phyloP scores from a whole-genome alignment of 768 basidiomycete species.

The Termitomyces heimii region DNA sequence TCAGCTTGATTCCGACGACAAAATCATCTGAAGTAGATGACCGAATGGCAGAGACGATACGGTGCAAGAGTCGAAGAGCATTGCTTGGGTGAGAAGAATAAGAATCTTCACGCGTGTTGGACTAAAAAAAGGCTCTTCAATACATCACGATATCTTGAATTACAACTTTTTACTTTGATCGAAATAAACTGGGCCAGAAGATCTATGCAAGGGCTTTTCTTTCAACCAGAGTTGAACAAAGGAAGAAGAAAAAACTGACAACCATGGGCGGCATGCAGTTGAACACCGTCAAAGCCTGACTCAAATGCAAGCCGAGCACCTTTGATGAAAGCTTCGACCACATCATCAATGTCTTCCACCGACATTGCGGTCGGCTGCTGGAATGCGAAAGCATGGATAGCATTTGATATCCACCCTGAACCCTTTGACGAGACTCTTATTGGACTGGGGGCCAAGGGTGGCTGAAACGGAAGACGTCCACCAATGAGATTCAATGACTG shows the following conservation, averaged over 20 bases:
- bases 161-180: slow-evolving; percentile 37
- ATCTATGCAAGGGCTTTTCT: slow-evolving; percentile 35
- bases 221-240: background rate
- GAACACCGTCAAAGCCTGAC: slow-evolving; percentile 81
- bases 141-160: background rate
- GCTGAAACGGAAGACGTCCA: slow-evolving; percentile 52
- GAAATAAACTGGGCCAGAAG: slow-evolving; percentile 76
- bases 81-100: slow-evolving; percentile 42
- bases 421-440: slow-evolving; percentile 36
- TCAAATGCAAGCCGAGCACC: slow-evolving; percentile 60
- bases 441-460: slow-evolving; percentile 70
- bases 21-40: slow-evolving; percentile 49
- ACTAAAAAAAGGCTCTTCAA: slow-evolving; percentile 1
- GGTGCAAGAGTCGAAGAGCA: slow-evolving; percentile 50
- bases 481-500: slow-evolving; percentile 75
- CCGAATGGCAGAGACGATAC: slow-evolving; percentile 54
- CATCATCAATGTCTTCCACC: slow-evolving; percentile 49
- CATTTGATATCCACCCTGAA: slow-evolving; percentile 23
- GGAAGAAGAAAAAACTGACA: slow-evolving; percentile 45
- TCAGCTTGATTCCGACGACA: slow-evolving; percentile 74
- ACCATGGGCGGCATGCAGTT: slow-evolving; percentile 83
- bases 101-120: slow-evolving; percentile 52
- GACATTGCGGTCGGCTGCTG: slow-evolving; percentile 61
- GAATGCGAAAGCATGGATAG: slow-evolving; percentile 47
- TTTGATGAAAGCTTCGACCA: slow-evolving; percentile 56